Evolutionary conservation across 768 basidiomycete genomes (phyloP).

Genomic region (Boletus patriciae): DNA sequence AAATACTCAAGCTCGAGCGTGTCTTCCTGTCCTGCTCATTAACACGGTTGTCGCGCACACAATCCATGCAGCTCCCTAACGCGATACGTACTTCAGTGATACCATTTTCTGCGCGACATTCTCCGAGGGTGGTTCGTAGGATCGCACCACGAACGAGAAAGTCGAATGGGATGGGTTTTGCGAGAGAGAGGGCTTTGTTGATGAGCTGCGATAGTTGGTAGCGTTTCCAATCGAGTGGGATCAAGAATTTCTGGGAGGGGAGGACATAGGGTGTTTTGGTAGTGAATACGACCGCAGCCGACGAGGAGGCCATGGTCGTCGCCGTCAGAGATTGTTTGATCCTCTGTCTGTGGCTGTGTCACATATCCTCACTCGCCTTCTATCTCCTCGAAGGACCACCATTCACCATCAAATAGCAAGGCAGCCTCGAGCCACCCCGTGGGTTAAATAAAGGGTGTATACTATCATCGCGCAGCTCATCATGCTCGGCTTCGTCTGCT

Average conservation of each 20-base stretch:
- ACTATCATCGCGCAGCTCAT: no score
- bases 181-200: conserved; percentile 84
- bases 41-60: conserved; percentile 6
- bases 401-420: no score
- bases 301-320: conserved; percentile 7
- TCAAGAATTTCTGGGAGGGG: conserved; percentile 85
- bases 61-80: not conserved
- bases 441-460: no score
- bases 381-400: no score
- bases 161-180: conserved; percentile 85
- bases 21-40: conserved; percentile 60
- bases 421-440: no score
- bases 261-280: conserved; percentile 22
- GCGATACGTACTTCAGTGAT: conserved; percentile 57
- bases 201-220: conserved; percentile 96
- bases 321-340: not conserved
- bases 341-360: not conserved
- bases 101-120: conserved; percentile 71
- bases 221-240: conserved; percentile 87
- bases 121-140: conserved; percentile 64
- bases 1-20: conserved; percentile 92
- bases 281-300: conserved; percentile 20
- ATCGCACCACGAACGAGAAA: conserved; percentile 87
- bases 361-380: no score
- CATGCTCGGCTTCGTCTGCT: no score